Conservation (phyloP, 192 early-diverging fungal species). For the Backusella macrospora region DNA sequence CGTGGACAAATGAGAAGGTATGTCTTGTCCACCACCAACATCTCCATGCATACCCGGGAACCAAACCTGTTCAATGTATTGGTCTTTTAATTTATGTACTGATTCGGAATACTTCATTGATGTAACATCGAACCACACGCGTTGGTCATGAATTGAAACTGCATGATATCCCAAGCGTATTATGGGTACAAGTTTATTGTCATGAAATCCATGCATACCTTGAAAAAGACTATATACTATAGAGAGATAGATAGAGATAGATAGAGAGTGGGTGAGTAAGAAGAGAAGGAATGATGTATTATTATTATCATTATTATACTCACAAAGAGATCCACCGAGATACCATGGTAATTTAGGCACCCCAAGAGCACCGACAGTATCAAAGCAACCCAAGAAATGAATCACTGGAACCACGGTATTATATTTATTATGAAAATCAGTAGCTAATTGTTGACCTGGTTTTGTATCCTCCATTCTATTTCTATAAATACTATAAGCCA, state of each 20-base stretch:
- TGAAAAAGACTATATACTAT: constrained; percentile 21
- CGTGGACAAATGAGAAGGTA: constrained; percentile 1
- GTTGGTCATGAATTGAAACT: constrained; percentile 33
- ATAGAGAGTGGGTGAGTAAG: too few species aligned
- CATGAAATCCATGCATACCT: constrained; percentile 20
- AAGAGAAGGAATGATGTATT: not conserved
- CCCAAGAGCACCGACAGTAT: constrained; percentile 33
- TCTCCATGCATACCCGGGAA: constrained; percentile 34
- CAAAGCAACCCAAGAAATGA: constrained; percentile 31
- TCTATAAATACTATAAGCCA: constrained; percentile 21
- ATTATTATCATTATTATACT: not conserved
- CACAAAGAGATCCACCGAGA: constrained; percentile 25
- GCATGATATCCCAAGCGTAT: constrained; percentile 26
- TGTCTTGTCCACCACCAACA: constrained; percentile 17
- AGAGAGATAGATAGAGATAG: not conserved
- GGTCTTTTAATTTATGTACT: not conserved
- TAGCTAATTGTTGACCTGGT: not conserved
- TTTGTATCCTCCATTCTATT: not conserved
- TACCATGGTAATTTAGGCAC: constrained; percentile 30
- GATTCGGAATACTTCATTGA: constrained; percentile 11
- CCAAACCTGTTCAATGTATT: constrained; percentile 28
- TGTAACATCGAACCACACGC: constrained; percentile 26
- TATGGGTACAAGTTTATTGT: constrained; percentile 26
- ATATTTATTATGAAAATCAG: constrained; percentile 9
- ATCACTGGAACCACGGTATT: constrained; percentile 9